Evolutionary conservation across 768 basidiomycete genomes (phyloP).

Genomic region (Fomitopsis pulvina): DNA sequence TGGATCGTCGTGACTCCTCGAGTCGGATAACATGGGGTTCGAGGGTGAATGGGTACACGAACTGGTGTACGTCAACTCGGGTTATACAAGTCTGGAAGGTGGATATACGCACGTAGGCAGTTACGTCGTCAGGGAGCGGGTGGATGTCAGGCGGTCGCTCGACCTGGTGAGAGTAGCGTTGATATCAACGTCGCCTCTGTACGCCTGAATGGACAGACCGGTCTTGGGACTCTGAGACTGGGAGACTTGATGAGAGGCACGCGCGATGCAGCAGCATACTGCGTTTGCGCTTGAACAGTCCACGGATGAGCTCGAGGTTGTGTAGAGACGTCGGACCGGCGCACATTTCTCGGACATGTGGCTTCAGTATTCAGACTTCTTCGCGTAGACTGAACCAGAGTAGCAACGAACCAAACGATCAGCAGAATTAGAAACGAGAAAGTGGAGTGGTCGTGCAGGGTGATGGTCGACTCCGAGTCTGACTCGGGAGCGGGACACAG

Average conservation of each 20-base stretch:
- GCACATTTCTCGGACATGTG: conserved; percentile 3
- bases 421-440: too few species aligned
- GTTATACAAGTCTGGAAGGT: too few species aligned
- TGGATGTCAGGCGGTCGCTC: conserved; percentile 88
- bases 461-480: too few species aligned
- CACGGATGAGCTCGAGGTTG: neutral
- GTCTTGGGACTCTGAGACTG: conserved; percentile 77
- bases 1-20: conserved; percentile 64
- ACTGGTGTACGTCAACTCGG: conserved; percentile 39
- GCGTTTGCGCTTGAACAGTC: conserved; percentile 25
- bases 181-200: neutral
- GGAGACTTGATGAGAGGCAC: conserved; percentile 92
- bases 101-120: conserved; percentile 71
- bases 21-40: conserved; percentile 79
- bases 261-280: conserved; percentile 68
- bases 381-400: too few species aligned
- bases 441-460: too few species aligned
- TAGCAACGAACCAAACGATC: too few species aligned
- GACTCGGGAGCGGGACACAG: too few species aligned
- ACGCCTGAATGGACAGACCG: conserved; percentile 37
- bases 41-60: conserved; percentile 93
- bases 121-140: conserved; percentile 86
- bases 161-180: conserved; percentile 41
- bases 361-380: too few species aligned
- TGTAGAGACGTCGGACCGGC: neutral